These are phyloP conservation scores for Xylaria sp. DNA, from an alignment of 2,329 filamentous ascomycete species.

Conservation along the genomic window DNA sequence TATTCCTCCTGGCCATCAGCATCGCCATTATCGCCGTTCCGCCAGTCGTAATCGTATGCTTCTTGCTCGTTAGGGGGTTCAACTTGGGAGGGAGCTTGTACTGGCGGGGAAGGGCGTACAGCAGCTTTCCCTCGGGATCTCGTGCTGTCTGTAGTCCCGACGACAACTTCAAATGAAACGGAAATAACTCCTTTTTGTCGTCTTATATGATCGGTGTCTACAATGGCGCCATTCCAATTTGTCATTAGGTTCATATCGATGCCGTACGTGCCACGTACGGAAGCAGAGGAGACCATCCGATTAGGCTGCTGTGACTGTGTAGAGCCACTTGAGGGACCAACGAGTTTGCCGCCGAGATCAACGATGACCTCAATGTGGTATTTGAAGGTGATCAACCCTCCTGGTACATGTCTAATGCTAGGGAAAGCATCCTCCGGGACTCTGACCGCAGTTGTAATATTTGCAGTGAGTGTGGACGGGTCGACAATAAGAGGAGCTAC, in stretches of 20 bases:
- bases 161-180: conserved; percentile 84
- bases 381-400: conserved; percentile 93
- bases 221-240: conserved; percentile 73
- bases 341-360: conserved; percentile 87
- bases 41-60: conserved; percentile 46
- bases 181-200: conserved; percentile 93
- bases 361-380: conserved; percentile 94
- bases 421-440: conserved; percentile 93
- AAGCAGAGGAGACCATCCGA: conserved; percentile 51
- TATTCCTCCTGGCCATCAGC: conserved; percentile 42
- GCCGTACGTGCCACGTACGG: conserved; percentile 49
- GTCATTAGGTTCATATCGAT: conserved; percentile 58
- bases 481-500: conserved; percentile 91
- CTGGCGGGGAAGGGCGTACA: conserved; percentile 38
- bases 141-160: conserved; percentile 82
- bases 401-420: conserved; percentile 88
- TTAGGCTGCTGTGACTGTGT: conserved; percentile 53
- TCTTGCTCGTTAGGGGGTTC: conserved; percentile 35
- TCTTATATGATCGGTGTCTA: conserved; percentile 86
- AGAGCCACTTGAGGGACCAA: conserved; percentile 61
- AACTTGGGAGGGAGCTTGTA: conserved; percentile 40
- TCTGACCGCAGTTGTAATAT: conserved; percentile 83
- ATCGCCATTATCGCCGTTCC: conserved; percentile 46
- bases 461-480: conserved; percentile 78
- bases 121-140: conserved; percentile 45